A percentile compares a stretch with the other conserved stretches of the same genome.
Conservation (phyloP, 1,284 basidiomycete genomes). For the Ustilago nuda region DNA sequence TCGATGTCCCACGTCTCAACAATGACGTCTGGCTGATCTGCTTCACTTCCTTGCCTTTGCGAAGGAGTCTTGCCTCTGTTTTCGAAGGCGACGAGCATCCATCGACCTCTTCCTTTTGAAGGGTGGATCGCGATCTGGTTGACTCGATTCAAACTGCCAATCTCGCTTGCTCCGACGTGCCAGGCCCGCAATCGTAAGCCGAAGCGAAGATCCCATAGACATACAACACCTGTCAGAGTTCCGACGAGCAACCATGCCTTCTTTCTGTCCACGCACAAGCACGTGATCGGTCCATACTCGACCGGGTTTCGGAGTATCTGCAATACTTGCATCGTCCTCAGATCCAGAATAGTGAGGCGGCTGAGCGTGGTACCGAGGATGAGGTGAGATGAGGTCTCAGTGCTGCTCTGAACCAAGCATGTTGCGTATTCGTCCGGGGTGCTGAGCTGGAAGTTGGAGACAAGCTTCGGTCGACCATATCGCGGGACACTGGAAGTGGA, state of each 20-base stretch:
- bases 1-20: slow-evolving; percentile 67
- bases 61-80: slow-evolving; percentile 5
- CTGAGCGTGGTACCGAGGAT: slow-evolving; percentile 87
- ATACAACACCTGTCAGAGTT: slow-evolving; percentile 83
- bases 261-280: slow-evolving; percentile 80
- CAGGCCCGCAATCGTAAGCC: slow-evolving; percentile 88
- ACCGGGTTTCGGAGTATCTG: slow-evolving; percentile 84
- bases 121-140: slow-evolving; percentile 84
- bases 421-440: slow-evolving; percentile 68
- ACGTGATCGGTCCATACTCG: slow-evolving; percentile 86
- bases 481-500: slow-evolving; percentile 66
- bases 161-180: slow-evolving; percentile 73
- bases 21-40: slow-evolving; percentile 34
- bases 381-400: slow-evolving; percentile 71
- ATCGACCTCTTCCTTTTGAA: slow-evolving; percentile 79
- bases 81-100: slow-evolving; percentile 86
- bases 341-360: slow-evolving; percentile 81
- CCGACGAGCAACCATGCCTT: slow-evolving; percentile 88
- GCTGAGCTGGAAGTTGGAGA: slow-evolving; percentile 69
- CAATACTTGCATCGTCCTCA: slow-evolving; percentile 83
- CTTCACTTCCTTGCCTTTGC: slow-evolving; percentile 1
- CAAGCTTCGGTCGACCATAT: slow-evolving; percentile 69
- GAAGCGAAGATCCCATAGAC: slow-evolving; percentile 94
- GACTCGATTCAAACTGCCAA: slow-evolving; percentile 71
- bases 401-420: slow-evolving; percentile 52